Evolutionary conservation across 2,329 filamentous ascomycete genomes (phyloP).

Genomic region (Metarhizium robertsii): DNA sequence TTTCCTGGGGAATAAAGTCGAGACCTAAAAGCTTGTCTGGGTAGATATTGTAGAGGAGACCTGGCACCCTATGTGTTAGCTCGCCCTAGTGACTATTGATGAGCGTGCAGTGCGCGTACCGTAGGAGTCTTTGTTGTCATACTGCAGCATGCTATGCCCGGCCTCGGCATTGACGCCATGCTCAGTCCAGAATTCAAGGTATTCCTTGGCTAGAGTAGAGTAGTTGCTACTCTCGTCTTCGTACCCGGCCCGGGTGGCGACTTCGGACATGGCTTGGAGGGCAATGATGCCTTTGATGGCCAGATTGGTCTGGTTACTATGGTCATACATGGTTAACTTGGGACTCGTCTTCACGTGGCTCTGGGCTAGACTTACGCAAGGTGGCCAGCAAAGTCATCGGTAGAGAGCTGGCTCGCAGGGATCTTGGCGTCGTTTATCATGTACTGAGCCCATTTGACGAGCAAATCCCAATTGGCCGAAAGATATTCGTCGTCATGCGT

Average conservation of each 20-base stretch:
- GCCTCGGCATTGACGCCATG: conserved; percentile 61
- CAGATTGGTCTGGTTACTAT: conserved; percentile 64
- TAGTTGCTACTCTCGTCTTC: conserved; percentile 48
- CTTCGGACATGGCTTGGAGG: conserved; percentile 68
- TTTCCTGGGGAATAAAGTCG: conserved; percentile 60
- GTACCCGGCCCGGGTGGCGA: conserved; percentile 54
- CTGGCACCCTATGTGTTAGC: neutral
- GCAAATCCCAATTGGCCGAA: conserved; percentile 57
- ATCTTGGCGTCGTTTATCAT: conserved; percentile 66
- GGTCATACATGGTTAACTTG: neutral
- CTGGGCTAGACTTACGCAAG: conserved; percentile 16
- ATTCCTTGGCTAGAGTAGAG: conserved; percentile 52
- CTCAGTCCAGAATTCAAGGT: conserved; percentile 64
- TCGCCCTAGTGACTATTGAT: neutral
- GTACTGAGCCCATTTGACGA: conserved; percentile 72
- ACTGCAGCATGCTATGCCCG: conserved; percentile 67
- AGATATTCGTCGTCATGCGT: conserved; percentile 46
- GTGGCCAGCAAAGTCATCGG: conserved; percentile 76
- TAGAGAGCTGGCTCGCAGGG: conserved; percentile 68
- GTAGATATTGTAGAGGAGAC: conserved; percentile 69
- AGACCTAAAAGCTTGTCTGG: conserved; percentile 70
- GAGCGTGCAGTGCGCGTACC: conserved; percentile 17
- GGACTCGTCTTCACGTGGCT: neutral
- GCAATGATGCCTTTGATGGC: conserved; percentile 78
- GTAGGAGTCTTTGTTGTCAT: conserved; percentile 51